Percentiles rank a stretch among this genome's conserved stretches.
Conservation (phyloP, 768 basidiomycete species). For the Panaeolus papilionaceus region DNA sequence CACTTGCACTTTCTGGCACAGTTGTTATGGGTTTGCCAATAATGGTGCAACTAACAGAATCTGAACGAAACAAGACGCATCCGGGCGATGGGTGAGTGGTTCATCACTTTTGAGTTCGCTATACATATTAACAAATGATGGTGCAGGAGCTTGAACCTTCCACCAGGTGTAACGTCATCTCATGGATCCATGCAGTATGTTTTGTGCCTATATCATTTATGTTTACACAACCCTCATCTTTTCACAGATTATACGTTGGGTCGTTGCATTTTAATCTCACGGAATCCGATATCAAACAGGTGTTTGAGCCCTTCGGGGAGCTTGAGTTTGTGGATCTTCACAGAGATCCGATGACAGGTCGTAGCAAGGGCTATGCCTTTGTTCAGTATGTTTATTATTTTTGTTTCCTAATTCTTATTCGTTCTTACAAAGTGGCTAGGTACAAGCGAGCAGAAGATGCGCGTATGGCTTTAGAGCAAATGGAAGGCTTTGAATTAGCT, state of each 20-base stretch:
- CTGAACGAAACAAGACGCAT: slow-evolving; percentile 91
- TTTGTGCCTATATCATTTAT: background rate
- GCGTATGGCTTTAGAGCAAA: slow-evolving; percentile 95
- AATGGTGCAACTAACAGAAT: slow-evolving; percentile 95
- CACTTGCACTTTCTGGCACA: slow-evolving; percentile 88
- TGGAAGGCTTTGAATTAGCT: slow-evolving; percentile 98
- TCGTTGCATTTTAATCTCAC: slow-evolving; percentile 97
- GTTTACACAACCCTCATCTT: slow-evolving; percentile 9
- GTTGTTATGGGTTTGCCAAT: slow-evolving; percentile 99
- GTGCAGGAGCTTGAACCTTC: slow-evolving; percentile 76
- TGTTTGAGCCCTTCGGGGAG: slow-evolving; percentile 98
- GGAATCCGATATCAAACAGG: slow-evolving; percentile 97
- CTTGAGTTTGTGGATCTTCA: slow-evolving; percentile 98
- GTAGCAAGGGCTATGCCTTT: slow-evolving; percentile 98
- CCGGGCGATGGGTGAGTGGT: slow-evolving; percentile 81
- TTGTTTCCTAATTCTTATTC: background rate
- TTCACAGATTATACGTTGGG: slow-evolving; percentile 88
- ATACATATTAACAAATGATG: slow-evolving; percentile 22
- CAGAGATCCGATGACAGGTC: slow-evolving; percentile 91
- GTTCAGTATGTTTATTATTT: slow-evolving; percentile 75
- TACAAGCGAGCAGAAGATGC: slow-evolving; percentile 94
- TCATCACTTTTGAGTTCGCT: background rate
- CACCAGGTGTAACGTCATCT: slow-evolving; percentile 82
- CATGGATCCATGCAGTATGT: slow-evolving; percentile 87
- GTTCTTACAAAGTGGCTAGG: slow-evolving; percentile 42